Evolutionary conservation across 2,329 filamentous ascomycete species (phyloP).

Genomic region (Clathrospora elynae): DNA sequence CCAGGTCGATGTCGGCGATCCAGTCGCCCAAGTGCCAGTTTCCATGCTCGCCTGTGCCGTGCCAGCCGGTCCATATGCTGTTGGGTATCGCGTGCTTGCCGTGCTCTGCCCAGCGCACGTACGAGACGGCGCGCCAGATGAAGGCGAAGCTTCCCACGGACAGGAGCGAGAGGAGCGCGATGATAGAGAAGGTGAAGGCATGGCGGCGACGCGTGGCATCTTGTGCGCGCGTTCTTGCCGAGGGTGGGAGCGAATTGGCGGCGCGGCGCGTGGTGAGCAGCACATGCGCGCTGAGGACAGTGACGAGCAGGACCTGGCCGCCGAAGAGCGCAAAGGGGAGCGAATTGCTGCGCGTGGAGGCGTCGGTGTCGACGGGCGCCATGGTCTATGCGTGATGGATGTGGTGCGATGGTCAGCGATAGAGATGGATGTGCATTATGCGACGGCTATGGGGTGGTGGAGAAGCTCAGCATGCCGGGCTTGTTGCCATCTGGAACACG

Average conservation of each 20-base stretch:
- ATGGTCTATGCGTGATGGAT: constrained; percentile 25
- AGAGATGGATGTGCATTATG: constrained; percentile 19
- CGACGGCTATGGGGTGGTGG: constrained; percentile 10
- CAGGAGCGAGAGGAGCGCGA: constrained; percentile 55
- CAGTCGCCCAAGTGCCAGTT: constrained; percentile 55
- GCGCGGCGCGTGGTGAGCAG: constrained; percentile 39
- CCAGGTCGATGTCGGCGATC: constrained; percentile 60
- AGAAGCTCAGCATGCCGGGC: constrained; percentile 10
- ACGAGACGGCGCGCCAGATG: constrained; percentile 55
- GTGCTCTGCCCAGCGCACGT: constrained; percentile 57
- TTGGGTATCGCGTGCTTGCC: constrained; percentile 50
- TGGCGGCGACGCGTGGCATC: constrained; percentile 37
- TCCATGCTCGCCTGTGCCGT: constrained; percentile 44
- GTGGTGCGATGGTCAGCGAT: constrained; percentile 9
- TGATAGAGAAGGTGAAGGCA: constrained; percentile 49
- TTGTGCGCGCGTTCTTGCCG: constrained; percentile 43
- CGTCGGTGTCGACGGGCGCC: constrained; percentile 44
- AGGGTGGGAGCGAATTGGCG: constrained; percentile 40
- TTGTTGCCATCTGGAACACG: constrained; percentile 38
- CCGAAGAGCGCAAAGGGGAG: constrained; percentile 41
- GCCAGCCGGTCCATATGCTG: constrained; percentile 49
- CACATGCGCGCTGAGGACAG: constrained; percentile 37
- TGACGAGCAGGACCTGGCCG: constrained; percentile 39
- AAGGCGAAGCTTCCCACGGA: constrained; percentile 54
- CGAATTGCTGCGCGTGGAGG: constrained; percentile 39